Percentiles rank a stretch among this genome's conserved stretches.
Conservation (phyloP, 2,329 filamentous ascomycete species). For the Colletotrichum destructivum region DNA sequence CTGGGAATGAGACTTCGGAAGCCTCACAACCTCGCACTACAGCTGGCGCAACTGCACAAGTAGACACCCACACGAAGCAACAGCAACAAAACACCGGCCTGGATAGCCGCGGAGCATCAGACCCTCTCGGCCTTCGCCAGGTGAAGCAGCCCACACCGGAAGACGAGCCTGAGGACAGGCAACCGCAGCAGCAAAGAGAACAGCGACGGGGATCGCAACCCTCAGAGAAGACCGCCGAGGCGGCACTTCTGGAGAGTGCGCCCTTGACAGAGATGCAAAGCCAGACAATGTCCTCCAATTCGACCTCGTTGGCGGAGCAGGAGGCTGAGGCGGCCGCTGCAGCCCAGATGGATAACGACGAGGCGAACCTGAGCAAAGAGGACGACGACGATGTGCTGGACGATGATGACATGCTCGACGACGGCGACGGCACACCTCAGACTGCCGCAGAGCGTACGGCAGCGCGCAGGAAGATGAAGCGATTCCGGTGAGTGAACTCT, state of each 20-base stretch:
- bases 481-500: constrained; percentile 74
- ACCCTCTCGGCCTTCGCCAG: constrained; percentile 59
- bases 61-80: constrained; percentile 79
- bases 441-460: constrained; percentile 71
- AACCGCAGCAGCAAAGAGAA: constrained; percentile 43
- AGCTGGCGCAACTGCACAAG: constrained; percentile 57
- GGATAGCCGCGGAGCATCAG: constrained; percentile 54
- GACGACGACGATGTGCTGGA: constrained; percentile 68
- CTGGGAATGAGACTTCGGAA: constrained; percentile 56
- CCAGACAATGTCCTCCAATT: constrained; percentile 57
- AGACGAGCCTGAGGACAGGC: constrained; percentile 52
- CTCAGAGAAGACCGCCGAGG: constrained; percentile 55
- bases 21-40: constrained; percentile 55
- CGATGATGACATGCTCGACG: constrained; percentile 71
- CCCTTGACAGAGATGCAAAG: constrained; percentile 57
- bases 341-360: constrained; percentile 55
- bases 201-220: constrained; percentile 50
- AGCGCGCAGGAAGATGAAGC: constrained; percentile 79
- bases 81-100: constrained; percentile 53
- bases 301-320: constrained; percentile 53
- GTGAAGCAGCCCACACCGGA: constrained; percentile 57
- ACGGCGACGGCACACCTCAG: constrained; percentile 64
- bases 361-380: constrained; percentile 55
- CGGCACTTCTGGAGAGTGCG: constrained; percentile 57
- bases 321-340: constrained; percentile 51